phyloP scores from a whole-genome alignment of 208 protist genomes.

The Zelonia costaricensis region DNA sequence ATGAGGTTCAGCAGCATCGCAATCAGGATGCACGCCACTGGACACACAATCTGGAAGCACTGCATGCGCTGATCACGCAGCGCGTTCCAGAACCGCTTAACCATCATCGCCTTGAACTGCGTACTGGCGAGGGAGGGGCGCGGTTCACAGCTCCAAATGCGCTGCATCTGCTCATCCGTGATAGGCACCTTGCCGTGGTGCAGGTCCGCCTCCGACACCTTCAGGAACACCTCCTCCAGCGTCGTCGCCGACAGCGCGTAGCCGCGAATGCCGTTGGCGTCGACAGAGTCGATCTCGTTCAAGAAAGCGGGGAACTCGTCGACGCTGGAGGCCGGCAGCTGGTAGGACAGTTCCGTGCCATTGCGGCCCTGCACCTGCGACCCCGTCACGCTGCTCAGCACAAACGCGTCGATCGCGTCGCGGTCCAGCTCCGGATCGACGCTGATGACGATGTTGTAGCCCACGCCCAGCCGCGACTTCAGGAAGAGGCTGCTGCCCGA shows the following conservation, averaged over 20 bases:
- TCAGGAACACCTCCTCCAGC: slow-evolving; percentile 78
- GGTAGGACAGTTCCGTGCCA: slow-evolving; percentile 39
- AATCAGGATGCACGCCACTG: slow-evolving; percentile 60
- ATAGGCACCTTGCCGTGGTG: slow-evolving; percentile 66
- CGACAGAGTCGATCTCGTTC: slow-evolving; percentile 57
- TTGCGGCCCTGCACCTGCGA: slow-evolving; percentile 26
- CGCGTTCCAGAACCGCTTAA: slow-evolving; percentile 55
- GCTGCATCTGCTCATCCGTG: slow-evolving; percentile 23
- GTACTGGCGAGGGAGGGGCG: slow-evolving; percentile 13
- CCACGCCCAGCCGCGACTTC: slow-evolving; percentile 48
- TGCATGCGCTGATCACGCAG: slow-evolving; percentile 66
- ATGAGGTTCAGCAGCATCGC: slow-evolving; percentile 65
- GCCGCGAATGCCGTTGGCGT: slow-evolving; percentile 34
- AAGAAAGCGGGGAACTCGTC: slow-evolving; percentile 41
- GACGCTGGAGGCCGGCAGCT: slow-evolving; percentile 39
- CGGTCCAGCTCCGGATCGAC: slow-evolving; percentile 34
- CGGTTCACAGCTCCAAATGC: slow-evolving; percentile 23
- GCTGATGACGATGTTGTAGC: slow-evolving; percentile 46
- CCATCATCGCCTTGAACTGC: slow-evolving; percentile 58
- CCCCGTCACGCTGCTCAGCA: slow-evolving; percentile 17
- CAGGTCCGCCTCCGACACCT: slow-evolving; percentile 54
- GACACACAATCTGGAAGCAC: slow-evolving; percentile 78
- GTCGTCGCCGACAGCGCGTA: slow-evolving; percentile 71
- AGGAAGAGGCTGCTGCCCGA: slow-evolving; percentile 53
- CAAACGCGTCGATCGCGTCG: slow-evolving; percentile 20